Evolutionary conservation across 805 yeast genomes (phyloP).

Genomic region (Lachancea quebecensis): DNA sequence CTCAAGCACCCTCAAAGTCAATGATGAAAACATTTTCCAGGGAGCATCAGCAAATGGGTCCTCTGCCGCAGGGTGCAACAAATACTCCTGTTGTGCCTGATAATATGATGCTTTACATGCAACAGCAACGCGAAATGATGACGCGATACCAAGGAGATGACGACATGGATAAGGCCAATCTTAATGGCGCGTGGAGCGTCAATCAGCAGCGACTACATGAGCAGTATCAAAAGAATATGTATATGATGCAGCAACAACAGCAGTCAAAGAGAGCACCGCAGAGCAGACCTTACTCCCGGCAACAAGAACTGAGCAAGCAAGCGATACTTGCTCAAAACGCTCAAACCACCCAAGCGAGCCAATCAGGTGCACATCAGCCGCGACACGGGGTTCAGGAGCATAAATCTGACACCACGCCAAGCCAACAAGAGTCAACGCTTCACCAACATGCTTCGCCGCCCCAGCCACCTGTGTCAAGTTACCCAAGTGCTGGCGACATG

Average conservation of each 20-base stretch:
- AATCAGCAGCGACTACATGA: constrained; percentile 4
- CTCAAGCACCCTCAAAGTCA: not conserved
- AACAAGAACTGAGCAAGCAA: constrained; percentile 6
- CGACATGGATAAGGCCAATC: not conserved
- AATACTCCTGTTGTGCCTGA: not conserved
- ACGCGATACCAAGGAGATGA: constrained; percentile 1
- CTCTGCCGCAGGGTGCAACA: not conserved
- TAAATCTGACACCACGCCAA: no score
- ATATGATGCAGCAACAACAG: constrained; percentile 6
- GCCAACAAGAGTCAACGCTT: no score
- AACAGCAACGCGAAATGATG: constrained; percentile 4
- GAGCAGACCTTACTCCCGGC: not conserved
- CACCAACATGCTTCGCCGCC: not conserved
- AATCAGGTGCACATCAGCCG: no score
- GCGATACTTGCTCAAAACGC: constrained; percentile 2
- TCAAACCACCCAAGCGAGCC: not conserved
- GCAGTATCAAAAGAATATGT: constrained; percentile 2
- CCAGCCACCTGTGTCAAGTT: not conserved
- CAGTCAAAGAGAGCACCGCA: not conserved
- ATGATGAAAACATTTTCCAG: not conserved
- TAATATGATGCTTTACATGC: constrained; percentile 3
- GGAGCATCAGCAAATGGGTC: constrained; percentile 1
- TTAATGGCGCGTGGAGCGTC: not conserved
- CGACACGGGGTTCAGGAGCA: no score
- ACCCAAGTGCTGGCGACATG: not conserved